phyloP scores from a whole-genome alignment of 208 protist species.

The Trypanosoma boissoni region DNA sequence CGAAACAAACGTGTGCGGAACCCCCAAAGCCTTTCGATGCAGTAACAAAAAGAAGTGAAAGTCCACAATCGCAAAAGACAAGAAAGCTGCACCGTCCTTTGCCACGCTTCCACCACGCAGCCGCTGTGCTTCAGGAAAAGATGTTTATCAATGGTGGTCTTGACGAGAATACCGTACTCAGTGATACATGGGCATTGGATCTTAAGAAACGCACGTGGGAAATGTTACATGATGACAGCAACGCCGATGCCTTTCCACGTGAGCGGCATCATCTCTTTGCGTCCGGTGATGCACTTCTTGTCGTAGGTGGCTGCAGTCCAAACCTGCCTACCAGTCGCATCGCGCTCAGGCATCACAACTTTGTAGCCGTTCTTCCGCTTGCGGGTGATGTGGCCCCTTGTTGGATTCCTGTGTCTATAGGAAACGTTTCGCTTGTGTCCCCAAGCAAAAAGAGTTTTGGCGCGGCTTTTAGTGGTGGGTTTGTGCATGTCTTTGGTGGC shows the following conservation, averaged over 20 bases:
- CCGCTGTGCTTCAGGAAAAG: conserved; percentile 39
- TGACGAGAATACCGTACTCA: conserved; percentile 31
- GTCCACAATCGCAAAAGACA: conserved; percentile 1
- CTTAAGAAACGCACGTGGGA: conserved; percentile 46
- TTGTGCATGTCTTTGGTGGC: conserved; percentile 84
- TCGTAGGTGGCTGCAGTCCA: conserved; percentile 68
- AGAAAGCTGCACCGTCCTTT: conserved; percentile 13
- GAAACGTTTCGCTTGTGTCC: conserved; percentile 65
- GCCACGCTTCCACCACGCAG: conserved; percentile 60
- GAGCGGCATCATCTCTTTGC: conserved; percentile 69
- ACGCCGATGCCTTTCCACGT: conserved; percentile 56
- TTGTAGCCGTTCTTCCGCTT: conserved; percentile 61
- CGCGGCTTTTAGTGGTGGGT: conserved; percentile 70
- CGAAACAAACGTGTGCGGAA: background rate
- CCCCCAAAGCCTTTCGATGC: background rate
- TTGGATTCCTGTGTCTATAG: conserved; percentile 81
- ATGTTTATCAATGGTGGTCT: conserved; percentile 77
- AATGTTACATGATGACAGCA: conserved; percentile 55
- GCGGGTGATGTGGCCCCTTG: conserved; percentile 32
- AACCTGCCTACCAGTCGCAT: conserved; percentile 33
- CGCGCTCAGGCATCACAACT: conserved; percentile 64
- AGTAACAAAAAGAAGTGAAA: background rate
- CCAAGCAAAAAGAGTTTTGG: conserved; percentile 64
- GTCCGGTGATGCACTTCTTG: conserved; percentile 64
- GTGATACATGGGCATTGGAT: conserved; percentile 71